Percentiles rank a stretch among this genome's conserved stretches.
phyloP scores from a whole-genome alignment of 2,329 filamentous ascomycete genomes.

The Thermothelomyces thermophilus region DNA sequence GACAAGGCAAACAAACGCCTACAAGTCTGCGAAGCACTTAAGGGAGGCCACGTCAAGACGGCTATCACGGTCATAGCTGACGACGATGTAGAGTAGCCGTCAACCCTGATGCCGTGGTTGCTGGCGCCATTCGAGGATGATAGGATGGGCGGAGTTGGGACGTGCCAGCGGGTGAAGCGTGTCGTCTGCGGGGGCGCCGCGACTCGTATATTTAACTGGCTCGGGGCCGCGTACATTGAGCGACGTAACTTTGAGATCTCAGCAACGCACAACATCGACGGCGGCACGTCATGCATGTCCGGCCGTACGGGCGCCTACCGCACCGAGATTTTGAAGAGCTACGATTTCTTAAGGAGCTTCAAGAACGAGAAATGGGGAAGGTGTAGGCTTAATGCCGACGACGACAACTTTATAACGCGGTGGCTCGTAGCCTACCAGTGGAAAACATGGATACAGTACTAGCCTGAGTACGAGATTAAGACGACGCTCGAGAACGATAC shows the following conservation, averaged over 20 bases:
- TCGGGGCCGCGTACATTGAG: constrained; percentile 87
- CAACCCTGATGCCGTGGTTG: constrained; percentile 84
- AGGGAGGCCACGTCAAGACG: constrained; percentile 62
- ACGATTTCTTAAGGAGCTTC: constrained; percentile 81
- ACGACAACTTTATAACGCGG: constrained; percentile 96
- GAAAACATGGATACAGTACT: constrained; percentile 95
- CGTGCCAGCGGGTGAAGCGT: constrained; percentile 78
- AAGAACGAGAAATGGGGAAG: constrained; percentile 85
- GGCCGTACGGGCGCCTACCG: constrained; percentile 90
- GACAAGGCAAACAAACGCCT: constrained; percentile 90
- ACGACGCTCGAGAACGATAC: constrained; percentile 85
- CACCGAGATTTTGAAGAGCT: constrained; percentile 77
- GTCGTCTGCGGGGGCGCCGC: constrained; percentile 55
- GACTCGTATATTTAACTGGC: constrained; percentile 72
- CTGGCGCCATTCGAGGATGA: constrained; percentile 81
- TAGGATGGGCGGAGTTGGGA: constrained; percentile 82
- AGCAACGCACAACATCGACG: constrained; percentile 89
- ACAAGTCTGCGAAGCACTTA: constrained; percentile 87
- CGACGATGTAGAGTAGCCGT: constrained; percentile 90
- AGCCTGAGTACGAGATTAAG: constrained; percentile 82
- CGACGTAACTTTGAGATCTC: constrained; percentile 95
- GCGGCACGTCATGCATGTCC: constrained; percentile 93
- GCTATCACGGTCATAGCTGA: constrained; percentile 87
- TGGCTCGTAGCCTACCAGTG: constrained; percentile 90
- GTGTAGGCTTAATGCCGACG: constrained; percentile 89